Base-by-base conservation (phyloP, 176 grass and related monocot species). In the Zoysia japonica region DNA sequence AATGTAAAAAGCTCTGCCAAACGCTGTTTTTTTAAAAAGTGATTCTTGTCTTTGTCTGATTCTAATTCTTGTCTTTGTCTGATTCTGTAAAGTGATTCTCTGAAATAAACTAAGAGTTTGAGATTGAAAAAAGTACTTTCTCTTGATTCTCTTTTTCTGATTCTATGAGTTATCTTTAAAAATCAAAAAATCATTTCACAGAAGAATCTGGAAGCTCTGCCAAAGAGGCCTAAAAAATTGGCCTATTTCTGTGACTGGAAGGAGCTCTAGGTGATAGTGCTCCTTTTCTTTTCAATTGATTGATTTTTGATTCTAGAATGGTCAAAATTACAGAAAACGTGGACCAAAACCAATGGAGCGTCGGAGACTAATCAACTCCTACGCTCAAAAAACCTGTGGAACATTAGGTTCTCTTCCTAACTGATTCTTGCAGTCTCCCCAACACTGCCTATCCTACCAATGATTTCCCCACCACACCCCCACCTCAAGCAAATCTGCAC, bases 391-490 rank as follows among this genome's bases (percentile, higher is more conserved):
- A 74, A 52, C 35, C 54, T 19, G 47, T 35, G 9, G 47, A 65
- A 71, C 52, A 61, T 50, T 16, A 15, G 66, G 56, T 60, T 46
- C 20, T 46, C 62, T 63, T 57, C 12, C 75, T 51, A 81, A 50
- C 59, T 51, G 63, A 80, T 49, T 61, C 41, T 12, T 14, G 62
- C 70, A 20, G 72, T 64, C 63, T 53, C 81, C 62, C 67, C 50
- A 54, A 39, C 70, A 42, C 56, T 12, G 46, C 12, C 72, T 85
- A 89, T 42, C 36, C 42, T 72, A 80, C 5, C 12, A 16, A 70
- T 42, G 80, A 72, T 39, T 42, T 42, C 14, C 5, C 60, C 15
- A 2, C 41, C n/a, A 38, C 17, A 4, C 47, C 14, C 5, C 60
- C 15, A 2, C 41, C n/a, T 44, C 17, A 4, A 9, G 39, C 10